phyloP scores from a whole-genome alignment of 2,329 filamentous ascomycete genomes.

The Ophiocordyceps sinensis region DNA sequence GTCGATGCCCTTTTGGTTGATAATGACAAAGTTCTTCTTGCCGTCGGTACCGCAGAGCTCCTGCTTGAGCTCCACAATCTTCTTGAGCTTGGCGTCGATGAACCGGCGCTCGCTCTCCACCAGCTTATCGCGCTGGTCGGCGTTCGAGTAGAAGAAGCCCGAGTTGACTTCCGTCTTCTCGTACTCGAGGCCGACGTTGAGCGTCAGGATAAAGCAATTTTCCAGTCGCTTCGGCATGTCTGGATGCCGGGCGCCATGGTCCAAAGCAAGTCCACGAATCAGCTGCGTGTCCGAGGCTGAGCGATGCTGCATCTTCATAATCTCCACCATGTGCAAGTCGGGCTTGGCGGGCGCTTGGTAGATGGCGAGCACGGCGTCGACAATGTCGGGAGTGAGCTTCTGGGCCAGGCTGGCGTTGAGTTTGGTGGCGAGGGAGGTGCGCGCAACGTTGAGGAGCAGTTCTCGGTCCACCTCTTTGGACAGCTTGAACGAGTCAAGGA shows the following conservation, averaged over 20 bases:
- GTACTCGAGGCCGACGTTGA: constrained; percentile 96
- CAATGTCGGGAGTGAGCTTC: constrained; percentile 86
- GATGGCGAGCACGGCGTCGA: constrained; percentile 91
- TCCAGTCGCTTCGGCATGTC: constrained; percentile 97
- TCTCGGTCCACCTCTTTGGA: constrained; percentile 80
- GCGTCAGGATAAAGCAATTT: constrained; percentile 85
- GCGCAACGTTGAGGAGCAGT: constrained; percentile 80
- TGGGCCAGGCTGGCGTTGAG: constrained; percentile 79
- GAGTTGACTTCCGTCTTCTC: constrained; percentile 99
- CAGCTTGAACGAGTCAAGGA: constrained; percentile 89
- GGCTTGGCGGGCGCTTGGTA: constrained; percentile 82
- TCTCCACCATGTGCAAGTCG: constrained; percentile 97
- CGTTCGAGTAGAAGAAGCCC: constrained; percentile 94
- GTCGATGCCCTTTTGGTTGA: constrained; percentile 99
- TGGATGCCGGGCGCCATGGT: constrained; percentile 90
- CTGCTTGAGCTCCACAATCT: constrained; percentile 97
- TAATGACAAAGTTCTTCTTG: constrained; percentile 91
- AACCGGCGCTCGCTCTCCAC: constrained; percentile 95
- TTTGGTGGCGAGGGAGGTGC: constrained; percentile 91
- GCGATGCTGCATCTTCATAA: constrained; percentile 99
- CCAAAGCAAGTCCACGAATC: constrained; percentile 81
- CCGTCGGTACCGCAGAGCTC: constrained; percentile 86
- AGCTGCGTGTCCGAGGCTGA: constrained; percentile 92
- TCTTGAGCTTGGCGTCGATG: constrained; percentile 89
- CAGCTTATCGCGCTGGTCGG: constrained; percentile 92